phyloP scores from a whole-genome alignment of 208 protist species.

The Vickermania ingenoplastis region DNA sequence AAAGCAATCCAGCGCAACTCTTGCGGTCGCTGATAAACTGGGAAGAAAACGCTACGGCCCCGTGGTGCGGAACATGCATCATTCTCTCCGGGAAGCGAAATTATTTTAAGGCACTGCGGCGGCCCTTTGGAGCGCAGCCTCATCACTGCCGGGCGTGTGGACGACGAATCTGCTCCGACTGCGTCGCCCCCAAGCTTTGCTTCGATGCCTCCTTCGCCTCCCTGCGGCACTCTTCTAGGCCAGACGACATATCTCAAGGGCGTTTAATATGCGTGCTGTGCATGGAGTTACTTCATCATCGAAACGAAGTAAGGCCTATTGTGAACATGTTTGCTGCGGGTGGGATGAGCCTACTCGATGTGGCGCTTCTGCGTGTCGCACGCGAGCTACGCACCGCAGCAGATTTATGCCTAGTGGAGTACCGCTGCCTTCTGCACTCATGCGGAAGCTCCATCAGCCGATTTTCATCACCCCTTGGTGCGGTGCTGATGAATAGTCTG shows the following conservation, averaged over 20 bases:
- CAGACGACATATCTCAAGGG: not conserved
- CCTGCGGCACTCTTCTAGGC: not conserved
- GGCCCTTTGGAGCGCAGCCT: not conserved
- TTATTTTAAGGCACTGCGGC: not conserved
- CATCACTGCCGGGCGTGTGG: not conserved
- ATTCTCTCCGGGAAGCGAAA: not conserved
- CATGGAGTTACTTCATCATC: not conserved
- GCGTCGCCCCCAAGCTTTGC: not conserved
- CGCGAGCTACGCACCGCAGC: not conserved
- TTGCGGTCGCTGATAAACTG: not conserved
- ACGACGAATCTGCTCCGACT: not conserved
- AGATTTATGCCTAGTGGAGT: not conserved
- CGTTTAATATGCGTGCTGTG: not conserved
- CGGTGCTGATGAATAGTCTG: not conserved
- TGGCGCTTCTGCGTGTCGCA: not conserved
- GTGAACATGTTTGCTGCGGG: not conserved
- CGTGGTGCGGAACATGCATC: not conserved
- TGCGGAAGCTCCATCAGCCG: not conserved
- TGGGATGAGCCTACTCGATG: not conserved
- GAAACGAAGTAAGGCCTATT: not conserved
- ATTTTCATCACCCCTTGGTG: not conserved
- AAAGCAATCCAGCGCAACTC: too few species aligned
- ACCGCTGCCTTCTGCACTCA: not conserved
- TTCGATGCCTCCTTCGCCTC: not conserved
- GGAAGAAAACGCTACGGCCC: not conserved